Percentiles rank a stretch among this genome's conserved stretches.
phyloP scores from a whole-genome alignment of 805 yeast species.

The Cyberlindnera americana region DNA sequence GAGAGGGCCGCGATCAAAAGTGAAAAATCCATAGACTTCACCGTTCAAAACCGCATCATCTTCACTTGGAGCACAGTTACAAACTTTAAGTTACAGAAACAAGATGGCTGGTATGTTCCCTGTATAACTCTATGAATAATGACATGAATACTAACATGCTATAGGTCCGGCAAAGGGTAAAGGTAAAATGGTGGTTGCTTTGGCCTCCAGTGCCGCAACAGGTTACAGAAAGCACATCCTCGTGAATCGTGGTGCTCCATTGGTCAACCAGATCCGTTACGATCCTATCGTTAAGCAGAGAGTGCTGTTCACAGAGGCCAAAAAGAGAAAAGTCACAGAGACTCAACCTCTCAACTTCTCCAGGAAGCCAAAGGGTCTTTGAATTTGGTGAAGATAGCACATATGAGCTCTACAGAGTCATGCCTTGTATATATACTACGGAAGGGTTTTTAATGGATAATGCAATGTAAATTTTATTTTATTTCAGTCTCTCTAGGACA shows the following conservation, averaged over 20 bases:
- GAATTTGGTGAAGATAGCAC: too few relatives aligned
- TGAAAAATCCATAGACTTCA: too few relatives aligned
- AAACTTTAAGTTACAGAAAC: too few relatives aligned
- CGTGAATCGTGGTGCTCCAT: constrained; percentile 77
- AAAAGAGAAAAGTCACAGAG: constrained; percentile 67
- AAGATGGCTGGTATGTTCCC: constrained; percentile 3
- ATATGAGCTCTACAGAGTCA: too few relatives aligned
- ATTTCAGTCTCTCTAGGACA: neutral
- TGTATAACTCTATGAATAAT: neutral
- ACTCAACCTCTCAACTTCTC: constrained; percentile 46
- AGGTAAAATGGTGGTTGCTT: constrained; percentile 70
- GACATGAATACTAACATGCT: neutral
- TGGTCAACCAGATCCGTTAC: constrained; percentile 77
- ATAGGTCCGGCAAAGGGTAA: constrained; percentile 58
- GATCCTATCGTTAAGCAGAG: constrained; percentile 89
- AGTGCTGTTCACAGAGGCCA: constrained; percentile 84
- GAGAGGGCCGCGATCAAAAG: too few relatives aligned
- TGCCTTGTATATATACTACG: constrained; percentile 3
- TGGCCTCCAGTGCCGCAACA: constrained; percentile 86
- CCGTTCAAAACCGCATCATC: too few relatives aligned
- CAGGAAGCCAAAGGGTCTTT: constrained; percentile 32
- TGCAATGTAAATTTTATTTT: constrained; percentile 7
- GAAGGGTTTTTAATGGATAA: constrained; percentile 4
- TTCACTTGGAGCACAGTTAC: too few relatives aligned
- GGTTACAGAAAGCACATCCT: constrained; percentile 80